A percentile compares a stretch with the other conserved stretches of the same genome.
Conservation (phyloP, 345 rosid species). For the Citrus inodora region DNA sequence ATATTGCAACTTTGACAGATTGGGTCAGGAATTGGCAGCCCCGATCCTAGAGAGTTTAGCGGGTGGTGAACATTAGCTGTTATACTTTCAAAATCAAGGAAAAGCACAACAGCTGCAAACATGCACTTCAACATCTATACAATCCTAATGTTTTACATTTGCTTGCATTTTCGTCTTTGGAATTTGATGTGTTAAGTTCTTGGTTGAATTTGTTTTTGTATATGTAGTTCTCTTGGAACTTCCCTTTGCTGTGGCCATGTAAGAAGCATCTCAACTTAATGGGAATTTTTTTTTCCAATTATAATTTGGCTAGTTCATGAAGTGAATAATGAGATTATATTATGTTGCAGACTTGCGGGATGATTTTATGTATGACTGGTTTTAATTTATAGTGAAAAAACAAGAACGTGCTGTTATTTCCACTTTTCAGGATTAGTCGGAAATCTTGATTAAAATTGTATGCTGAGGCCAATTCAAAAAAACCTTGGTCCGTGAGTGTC, state of each 20-base stretch:
- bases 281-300: not conserved
- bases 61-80: not conserved
- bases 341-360: not conserved
- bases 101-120: not conserved
- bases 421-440: not conserved
- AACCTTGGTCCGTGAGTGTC: not conserved
- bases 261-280: not conserved
- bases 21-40: slow-evolving; percentile 65
- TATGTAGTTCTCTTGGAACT: not conserved
- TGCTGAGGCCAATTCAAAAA: not conserved
- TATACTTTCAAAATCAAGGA: not conserved
- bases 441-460: not conserved
- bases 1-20: slow-evolving; percentile 50
- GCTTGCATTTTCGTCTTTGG: not conserved
- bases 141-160: not conserved
- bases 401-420: not conserved
- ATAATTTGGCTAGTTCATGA: not conserved
- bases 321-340: not conserved
- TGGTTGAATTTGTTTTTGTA: not conserved
- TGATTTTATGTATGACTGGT: not conserved
- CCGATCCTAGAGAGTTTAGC: not conserved
- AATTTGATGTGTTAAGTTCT: not conserved
- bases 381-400: not conserved
- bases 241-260: not conserved
- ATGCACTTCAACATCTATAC: not conserved